phyloP scores from a whole-genome alignment of 2,329 filamentous ascomycete genomes.

The Aspergillus arachidicola region DNA sequence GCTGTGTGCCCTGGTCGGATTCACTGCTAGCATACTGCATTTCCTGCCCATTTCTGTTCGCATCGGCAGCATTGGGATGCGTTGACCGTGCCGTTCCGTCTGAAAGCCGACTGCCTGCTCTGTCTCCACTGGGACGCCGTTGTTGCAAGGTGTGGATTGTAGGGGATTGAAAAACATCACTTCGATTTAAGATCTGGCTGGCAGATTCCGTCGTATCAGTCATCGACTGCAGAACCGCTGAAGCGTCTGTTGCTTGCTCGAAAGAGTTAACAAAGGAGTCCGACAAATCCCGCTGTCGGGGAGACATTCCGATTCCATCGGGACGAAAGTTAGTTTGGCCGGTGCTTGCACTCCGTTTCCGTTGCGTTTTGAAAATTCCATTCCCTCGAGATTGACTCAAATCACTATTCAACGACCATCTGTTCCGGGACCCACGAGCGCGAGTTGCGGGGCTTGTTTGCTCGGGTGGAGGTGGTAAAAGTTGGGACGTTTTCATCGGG shows the following conservation, averaged over 20 bases:
- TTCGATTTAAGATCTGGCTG: constrained; percentile 85
- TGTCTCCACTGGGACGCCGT: constrained; percentile 30
- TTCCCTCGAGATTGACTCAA: constrained; percentile 14
- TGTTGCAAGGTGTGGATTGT: constrained; percentile 55
- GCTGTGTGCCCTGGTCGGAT: constrained; percentile 26
- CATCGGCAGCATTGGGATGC: constrained; percentile 25
- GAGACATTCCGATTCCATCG: constrained; percentile 52
- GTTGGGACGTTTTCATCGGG: constrained; percentile 47
- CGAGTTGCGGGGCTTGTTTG: constrained; percentile 21
- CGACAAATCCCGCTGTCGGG: constrained; percentile 62
- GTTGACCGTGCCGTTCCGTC: constrained; percentile 38
- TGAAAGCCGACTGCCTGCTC: constrained; percentile 33
- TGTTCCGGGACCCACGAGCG: constrained; percentile 18
- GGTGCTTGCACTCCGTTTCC: constrained; percentile 65
- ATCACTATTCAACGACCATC: constrained; percentile 26
- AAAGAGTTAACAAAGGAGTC: constrained; percentile 76
- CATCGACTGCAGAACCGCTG: constrained; percentile 66
- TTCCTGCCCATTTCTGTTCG: constrained; percentile 17
- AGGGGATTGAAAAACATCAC: constrained; percentile 84
- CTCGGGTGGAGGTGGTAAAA: constrained; percentile 21
- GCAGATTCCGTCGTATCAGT: constrained; percentile 79
- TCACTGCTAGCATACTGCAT: constrained; percentile 22
- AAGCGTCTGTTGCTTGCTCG: constrained; percentile 75
- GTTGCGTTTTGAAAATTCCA: constrained; percentile 23
- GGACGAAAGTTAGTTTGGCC: constrained; percentile 57